Evolutionary conservation across 2,329 filamentous ascomycete species (phyloP).

Genomic region (Fusarium ambrosium): DNA sequence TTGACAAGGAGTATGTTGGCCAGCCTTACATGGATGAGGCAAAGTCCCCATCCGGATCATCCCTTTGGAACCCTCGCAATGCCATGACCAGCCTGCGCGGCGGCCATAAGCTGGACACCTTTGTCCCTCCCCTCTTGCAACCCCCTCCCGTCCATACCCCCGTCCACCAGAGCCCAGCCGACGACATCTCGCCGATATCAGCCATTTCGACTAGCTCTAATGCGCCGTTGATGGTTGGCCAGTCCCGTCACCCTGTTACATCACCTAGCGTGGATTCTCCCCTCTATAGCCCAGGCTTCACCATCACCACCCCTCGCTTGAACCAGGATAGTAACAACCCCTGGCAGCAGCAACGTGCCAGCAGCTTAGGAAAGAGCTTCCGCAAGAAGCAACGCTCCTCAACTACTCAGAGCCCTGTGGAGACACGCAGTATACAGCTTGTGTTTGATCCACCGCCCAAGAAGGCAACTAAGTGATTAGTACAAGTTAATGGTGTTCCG

Average conservation of each 20-base stretch:
- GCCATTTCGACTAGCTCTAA: constrained; percentile 52
- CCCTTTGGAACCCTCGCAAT: constrained; percentile 22
- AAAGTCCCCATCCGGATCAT: constrained; percentile 28
- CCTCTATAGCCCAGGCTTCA: constrained; percentile 41
- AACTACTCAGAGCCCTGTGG: constrained; percentile 51
- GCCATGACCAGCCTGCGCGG: constrained; percentile 10
- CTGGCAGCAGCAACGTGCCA: constrained; percentile 35
- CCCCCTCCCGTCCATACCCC: constrained; percentile 37
- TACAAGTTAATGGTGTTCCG: neutral
- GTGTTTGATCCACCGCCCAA: constrained; percentile 57
- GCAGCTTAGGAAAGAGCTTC: constrained; percentile 23
- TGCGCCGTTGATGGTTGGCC: constrained; percentile 51
- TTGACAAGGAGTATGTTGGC: constrained; percentile 6
- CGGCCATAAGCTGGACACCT: constrained; percentile 27
- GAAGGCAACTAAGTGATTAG: constrained; percentile 20
- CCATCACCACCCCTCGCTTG: constrained; percentile 26
- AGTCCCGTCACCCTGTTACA: constrained; percentile 47
- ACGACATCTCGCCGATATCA: constrained; percentile 50
- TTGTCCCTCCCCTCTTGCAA: constrained; percentile 37
- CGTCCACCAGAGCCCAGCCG: constrained; percentile 28
- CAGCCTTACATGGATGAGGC: constrained; percentile 35
- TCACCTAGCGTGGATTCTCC: constrained; percentile 41
- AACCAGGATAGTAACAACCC: constrained; percentile 25
- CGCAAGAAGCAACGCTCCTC: constrained; percentile 40
- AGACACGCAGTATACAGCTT: constrained; percentile 54